A percentile compares a stretch with the other conserved stretches of the same genome.
These are phyloP conservation scores for Plenodomus lindquistii DNA, from an alignment of 2,329 filamentous ascomycete genomes.

Conservation along the genomic window DNA sequence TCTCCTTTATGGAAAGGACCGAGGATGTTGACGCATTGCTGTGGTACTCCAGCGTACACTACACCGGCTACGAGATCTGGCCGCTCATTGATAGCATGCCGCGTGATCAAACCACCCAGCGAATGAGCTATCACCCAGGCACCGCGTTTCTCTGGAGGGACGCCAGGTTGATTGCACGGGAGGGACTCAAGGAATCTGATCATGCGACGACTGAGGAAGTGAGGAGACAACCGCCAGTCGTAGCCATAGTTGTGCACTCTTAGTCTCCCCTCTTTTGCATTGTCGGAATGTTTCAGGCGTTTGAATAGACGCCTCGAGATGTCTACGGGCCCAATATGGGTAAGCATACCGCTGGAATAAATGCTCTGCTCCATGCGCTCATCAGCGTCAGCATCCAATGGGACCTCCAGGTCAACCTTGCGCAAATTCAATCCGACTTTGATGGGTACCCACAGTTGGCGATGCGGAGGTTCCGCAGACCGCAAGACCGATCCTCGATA, in stretches of 20 bases:
- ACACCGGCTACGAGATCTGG: slow-evolving; percentile 87
- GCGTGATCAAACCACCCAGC: slow-evolving; percentile 82
- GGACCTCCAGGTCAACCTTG: slow-evolving; percentile 89
- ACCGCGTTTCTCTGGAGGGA: slow-evolving; percentile 61
- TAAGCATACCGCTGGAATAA: slow-evolving; percentile 84
- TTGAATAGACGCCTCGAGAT: slow-evolving; percentile 83
- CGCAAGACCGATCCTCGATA: slow-evolving; percentile 89
- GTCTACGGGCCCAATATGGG: slow-evolving; percentile 88
- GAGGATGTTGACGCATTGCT: slow-evolving; percentile 87
- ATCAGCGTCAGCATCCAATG: slow-evolving; percentile 79
- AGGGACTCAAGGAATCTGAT: slow-evolving; percentile 72
- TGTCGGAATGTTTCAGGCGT: slow-evolving; percentile 73
- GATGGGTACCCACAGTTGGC: slow-evolving; percentile 92
- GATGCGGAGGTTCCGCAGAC: slow-evolving; percentile 77
- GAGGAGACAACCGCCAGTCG: slow-evolving; percentile 88
- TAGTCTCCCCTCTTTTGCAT: slow-evolving; percentile 70
- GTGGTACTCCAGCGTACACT: slow-evolving; percentile 81
- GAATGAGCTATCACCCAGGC: slow-evolving; percentile 85
- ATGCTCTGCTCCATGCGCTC: slow-evolving; percentile 82
- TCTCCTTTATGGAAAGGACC: slow-evolving; percentile 91
- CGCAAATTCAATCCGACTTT: slow-evolving; percentile 90
- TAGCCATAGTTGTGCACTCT: slow-evolving; percentile 91
- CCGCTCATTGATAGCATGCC: slow-evolving; percentile 82
- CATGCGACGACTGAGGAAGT: slow-evolving; percentile 72
- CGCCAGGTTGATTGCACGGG: slow-evolving; percentile 69